phyloP scores from a whole-genome alignment of 352 stramenopile genomes.

The Blastocystis sp. region DNA sequence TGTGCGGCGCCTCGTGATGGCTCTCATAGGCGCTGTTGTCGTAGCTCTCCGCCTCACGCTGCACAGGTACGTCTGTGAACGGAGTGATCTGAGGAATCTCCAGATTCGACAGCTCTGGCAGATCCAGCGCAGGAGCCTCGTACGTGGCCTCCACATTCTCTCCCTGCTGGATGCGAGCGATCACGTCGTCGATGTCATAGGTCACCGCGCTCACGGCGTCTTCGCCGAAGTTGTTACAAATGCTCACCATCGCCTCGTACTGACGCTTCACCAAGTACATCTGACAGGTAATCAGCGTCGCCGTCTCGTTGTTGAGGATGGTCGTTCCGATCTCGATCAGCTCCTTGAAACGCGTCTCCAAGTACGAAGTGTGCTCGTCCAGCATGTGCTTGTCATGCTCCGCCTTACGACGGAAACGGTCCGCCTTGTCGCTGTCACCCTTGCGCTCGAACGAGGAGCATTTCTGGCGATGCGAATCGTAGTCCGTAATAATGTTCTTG shows the following conservation, averaged over 20 bases:
- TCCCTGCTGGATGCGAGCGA: slow-evolving; percentile 27
- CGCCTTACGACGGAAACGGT: slow-evolving; percentile 51
- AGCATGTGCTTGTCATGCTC: slow-evolving; percentile 50
- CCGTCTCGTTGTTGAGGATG: slow-evolving; percentile 39
- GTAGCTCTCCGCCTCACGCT: background rate
- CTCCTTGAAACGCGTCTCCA: slow-evolving; percentile 37
- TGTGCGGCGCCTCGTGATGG: background rate
- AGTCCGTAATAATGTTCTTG: slow-evolving; percentile 47
- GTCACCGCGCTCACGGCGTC: slow-evolving; percentile 18
- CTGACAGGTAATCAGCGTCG: slow-evolving; percentile 22
- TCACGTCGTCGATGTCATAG: slow-evolving; percentile 38
- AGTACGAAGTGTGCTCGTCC: slow-evolving; percentile 30
- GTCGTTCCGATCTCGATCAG: slow-evolving; percentile 9
- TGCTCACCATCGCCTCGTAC: slow-evolving; percentile 29
- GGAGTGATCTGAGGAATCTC: slow-evolving; percentile 3
- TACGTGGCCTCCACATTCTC: slow-evolving; percentile 34
- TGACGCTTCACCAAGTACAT: slow-evolving; percentile 50
- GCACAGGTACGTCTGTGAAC: background rate
- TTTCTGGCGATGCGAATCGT: slow-evolving; percentile 52
- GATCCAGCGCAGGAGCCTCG: background rate
- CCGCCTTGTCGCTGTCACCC: slow-evolving; percentile 13
- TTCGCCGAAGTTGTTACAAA: slow-evolving; percentile 35
- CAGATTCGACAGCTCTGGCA: slow-evolving; percentile 8
- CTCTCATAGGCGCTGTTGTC: slow-evolving; percentile 24
- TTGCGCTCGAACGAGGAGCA: slow-evolving; percentile 19